Evolutionary conservation across 805 yeast species (phyloP), one percentile per base, ranked within the genome.

Genomic region (Kodamaea kakaduensis): DNA sequence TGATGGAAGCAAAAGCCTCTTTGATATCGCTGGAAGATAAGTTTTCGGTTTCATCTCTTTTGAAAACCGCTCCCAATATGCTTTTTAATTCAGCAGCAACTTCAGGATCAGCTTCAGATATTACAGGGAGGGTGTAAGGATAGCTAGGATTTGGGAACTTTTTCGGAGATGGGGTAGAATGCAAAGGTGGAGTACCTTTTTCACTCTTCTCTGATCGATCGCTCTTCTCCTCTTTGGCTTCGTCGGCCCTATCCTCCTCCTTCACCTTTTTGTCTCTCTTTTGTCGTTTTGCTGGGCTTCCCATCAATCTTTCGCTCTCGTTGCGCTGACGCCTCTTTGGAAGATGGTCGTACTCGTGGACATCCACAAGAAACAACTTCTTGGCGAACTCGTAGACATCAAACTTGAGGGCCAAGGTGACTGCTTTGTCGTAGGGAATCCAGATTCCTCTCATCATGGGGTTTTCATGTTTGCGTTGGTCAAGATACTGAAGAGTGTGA

Each of bases 61-160:
- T 67, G 50, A 67, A 67, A 6, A 63, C 50, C 22, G 60, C 64
- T 25, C 63, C 47, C 35, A 58, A 56, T 34, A 52, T 54, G 32
- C 46, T 39, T 45, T 62, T 67, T 16, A 62, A 48, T 10, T 61
- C 66, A 22, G 60, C 48, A 5, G 52, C 46, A 16, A 58, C 35
- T 5, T 61, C 66, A 3, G 46, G 48, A 9, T 62, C 54, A 10
- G 52, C 59, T 14, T 56, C 50, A 9, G 59, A 45, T 10, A 75
- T 37, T 3, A 83, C 81, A 20, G 67, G 69, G 31, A 77, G 47
- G 0, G 81, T 59, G 48, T 56, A 70, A 3, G 78, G 78, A 18
- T 59, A 52, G 44, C 69, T 67, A 22, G 75, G 63, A 40, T 73
- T 73, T 8, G 39, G 6, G n/a, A n/a, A n/a, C n/a, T n/a, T n/a